Conservation (phyloP, 2,329 filamentous ascomycete species). For the Calcarisporium arbuscula region DNA sequence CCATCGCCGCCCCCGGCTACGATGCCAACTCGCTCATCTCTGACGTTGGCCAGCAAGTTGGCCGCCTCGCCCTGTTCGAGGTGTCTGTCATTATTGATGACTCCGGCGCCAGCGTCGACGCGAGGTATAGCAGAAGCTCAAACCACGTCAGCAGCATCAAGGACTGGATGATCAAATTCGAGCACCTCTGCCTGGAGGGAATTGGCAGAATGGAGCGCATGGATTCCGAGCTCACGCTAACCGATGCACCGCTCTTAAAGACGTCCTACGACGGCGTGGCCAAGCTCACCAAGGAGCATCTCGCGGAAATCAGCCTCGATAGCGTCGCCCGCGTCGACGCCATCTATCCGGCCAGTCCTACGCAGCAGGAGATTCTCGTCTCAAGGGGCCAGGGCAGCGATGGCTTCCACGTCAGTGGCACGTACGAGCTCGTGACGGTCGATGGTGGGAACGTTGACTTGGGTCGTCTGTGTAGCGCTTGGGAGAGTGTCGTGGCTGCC, state of each 20-base stretch:
- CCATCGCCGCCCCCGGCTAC: conserved; percentile 34
- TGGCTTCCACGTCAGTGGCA: conserved; percentile 36
- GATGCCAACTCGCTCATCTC: conserved; percentile 31
- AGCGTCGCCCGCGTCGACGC: conserved; percentile 41
- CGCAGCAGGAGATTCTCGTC: conserved; percentile 44
- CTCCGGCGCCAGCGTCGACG: conserved; percentile 34
- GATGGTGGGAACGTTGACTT: conserved; percentile 34
- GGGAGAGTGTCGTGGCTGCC: conserved; percentile 40
- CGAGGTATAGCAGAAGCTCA: conserved; percentile 37
- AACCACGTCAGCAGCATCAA: conserved; percentile 36
- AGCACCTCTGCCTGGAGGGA: conserved; percentile 37
- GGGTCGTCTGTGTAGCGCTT: conserved; percentile 40
- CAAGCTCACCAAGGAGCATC: conserved; percentile 35
- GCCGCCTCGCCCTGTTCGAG: conserved; percentile 45
- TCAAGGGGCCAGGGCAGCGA: conserved; percentile 35
- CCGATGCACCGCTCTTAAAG: conserved; percentile 42
- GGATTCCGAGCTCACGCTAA: conserved; percentile 41
- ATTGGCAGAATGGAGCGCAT: conserved; percentile 34
- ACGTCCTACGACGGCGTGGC: conserved; percentile 39
- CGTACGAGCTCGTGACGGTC: conserved; percentile 39
- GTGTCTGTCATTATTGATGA: conserved; percentile 41
- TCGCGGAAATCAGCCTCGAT: conserved; percentile 32
- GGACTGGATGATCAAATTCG: conserved; percentile 41
- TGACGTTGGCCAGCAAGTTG: conserved; percentile 38
- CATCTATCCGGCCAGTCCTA: conserved; percentile 39